Evolutionary conservation across 345 rosid species (phyloP).

Genomic region (Noccaea caerulescens): DNA sequence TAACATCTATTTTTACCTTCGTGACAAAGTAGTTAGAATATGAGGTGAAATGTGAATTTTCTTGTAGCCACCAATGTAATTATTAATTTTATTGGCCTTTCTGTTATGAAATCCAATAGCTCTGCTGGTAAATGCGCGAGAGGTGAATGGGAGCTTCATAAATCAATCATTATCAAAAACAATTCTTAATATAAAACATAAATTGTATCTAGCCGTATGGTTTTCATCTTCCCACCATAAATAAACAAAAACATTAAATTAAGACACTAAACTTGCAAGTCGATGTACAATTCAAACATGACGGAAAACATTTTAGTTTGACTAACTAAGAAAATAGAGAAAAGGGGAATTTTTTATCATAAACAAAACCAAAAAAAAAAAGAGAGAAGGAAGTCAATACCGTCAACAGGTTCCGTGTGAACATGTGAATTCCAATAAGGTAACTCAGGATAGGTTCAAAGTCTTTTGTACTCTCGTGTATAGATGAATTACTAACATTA

Average conservation of each 20-base stretch:
- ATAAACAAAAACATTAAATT: neutral
- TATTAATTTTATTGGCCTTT: no score
- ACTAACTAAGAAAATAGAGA: neutral
- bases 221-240: neutral
- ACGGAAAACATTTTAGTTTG: conserved; percentile 16
- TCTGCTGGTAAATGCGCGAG: no score
- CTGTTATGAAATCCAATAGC: no score
- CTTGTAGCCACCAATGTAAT: no score
- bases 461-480: no score
- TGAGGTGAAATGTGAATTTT: no score
- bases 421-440: neutral
- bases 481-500: no score
- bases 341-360: neutral
- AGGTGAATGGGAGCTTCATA: no score
- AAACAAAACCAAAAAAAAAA: conserved; percentile 1
- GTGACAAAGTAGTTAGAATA: no score
- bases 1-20: no score
- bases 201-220: neutral
- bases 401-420: conserved; percentile 19
- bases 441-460: conserved; percentile 13
- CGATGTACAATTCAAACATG: conserved; percentile 36
- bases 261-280: conserved; percentile 7
- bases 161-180: no score
- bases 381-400: neutral
- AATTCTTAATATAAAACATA: no score